Conservation (phyloP, 2,329 filamentous ascomycete genomes). For the Stylonectria norvegica region DNA sequence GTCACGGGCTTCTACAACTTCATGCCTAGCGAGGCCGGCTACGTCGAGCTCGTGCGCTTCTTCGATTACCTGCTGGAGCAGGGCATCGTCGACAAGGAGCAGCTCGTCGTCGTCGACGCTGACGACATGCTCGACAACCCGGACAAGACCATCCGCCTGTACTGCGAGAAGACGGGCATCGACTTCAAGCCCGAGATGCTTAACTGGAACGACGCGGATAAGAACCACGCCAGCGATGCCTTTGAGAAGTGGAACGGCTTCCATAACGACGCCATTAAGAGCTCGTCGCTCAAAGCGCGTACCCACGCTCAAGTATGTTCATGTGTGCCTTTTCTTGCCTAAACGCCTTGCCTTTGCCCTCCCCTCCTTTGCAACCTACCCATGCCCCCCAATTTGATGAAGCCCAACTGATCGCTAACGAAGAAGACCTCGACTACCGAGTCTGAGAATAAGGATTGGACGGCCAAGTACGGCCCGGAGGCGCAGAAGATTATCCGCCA, state of each 20-base stretch:
- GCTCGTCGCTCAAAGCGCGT: conserved; percentile 69
- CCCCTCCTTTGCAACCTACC: conserved; percentile 18
- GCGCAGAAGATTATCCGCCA: conserved; percentile 66
- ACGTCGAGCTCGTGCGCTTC: conserved; percentile 78
- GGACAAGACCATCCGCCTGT: conserved; percentile 68
- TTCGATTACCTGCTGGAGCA: conserved; percentile 78
- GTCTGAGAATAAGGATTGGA: conserved; percentile 68
- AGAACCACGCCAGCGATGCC: conserved; percentile 66
- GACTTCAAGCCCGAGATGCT: conserved; percentile 77
- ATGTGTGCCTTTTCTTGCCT: conserved; percentile 9
- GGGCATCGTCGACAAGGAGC: conserved; percentile 66
- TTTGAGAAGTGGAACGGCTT: conserved; percentile 98
- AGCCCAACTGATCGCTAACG: conserved; percentile 23
- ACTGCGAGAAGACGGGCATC: conserved; percentile 78
- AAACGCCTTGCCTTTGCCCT: conserved; percentile 12
- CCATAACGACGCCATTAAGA: conserved; percentile 90
- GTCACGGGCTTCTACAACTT: conserved; percentile 85
- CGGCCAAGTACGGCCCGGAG: conserved; percentile 68
- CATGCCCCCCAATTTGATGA: conserved; percentile 22
- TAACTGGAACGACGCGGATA: conserved; percentile 74
- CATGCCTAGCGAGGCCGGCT: conserved; percentile 84
- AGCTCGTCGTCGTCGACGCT: conserved; percentile 86
- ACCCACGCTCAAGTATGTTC: conserved; percentile 56
- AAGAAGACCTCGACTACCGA: conserved; percentile 63
- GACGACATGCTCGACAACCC: conserved; percentile 91